Percentiles rank a stretch among this genome's conserved stretches.
These are phyloP conservation scores for Cicer bijugum DNA, from an alignment of 306 rosid species.

Conservation along the genomic window DNA sequence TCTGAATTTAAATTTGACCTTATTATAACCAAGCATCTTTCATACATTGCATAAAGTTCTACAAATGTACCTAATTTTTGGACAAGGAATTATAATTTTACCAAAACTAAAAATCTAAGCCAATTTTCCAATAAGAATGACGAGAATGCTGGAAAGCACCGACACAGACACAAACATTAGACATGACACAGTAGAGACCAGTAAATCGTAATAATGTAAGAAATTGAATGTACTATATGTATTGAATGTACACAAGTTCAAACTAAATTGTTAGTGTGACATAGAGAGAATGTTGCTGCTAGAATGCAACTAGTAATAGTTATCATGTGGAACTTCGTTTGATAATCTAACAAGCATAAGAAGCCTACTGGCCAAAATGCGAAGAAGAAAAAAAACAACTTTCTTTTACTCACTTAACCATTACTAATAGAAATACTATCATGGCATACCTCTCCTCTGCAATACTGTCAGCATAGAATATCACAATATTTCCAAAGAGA, in stretches of 20 bases:
- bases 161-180: too few species aligned
- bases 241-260: too few species aligned
- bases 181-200: too few species aligned
- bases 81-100: conserved; percentile 32
- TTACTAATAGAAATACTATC: conserved; percentile 24
- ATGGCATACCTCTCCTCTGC: conserved; percentile 87
- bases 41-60: conserved; percentile 11
- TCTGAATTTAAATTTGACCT: conserved; percentile 15
- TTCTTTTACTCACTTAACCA: conserved; percentile 4
- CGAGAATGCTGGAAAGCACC: background rate
- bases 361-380: conserved; percentile 21
- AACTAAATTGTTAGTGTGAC: too few species aligned
- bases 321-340: conserved; percentile 20
- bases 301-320: conserved; percentile 23
- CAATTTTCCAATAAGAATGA: conserved; percentile 27
- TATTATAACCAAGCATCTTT: conserved; percentile 28
- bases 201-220: too few species aligned
- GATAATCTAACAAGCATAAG: conserved; percentile 28
- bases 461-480: conserved; percentile 87
- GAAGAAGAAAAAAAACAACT: conserved; percentile 2
- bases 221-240: too few species aligned
- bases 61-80: conserved; percentile 16
- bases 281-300: conserved; percentile 8
- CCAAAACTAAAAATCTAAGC: conserved; percentile 24
- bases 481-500: conserved; percentile 82